These are phyloP conservation scores for Hemileccinum rubropunctum DNA, from an alignment of 768 basidiomycete genomes.

Conservation along the genomic window DNA sequence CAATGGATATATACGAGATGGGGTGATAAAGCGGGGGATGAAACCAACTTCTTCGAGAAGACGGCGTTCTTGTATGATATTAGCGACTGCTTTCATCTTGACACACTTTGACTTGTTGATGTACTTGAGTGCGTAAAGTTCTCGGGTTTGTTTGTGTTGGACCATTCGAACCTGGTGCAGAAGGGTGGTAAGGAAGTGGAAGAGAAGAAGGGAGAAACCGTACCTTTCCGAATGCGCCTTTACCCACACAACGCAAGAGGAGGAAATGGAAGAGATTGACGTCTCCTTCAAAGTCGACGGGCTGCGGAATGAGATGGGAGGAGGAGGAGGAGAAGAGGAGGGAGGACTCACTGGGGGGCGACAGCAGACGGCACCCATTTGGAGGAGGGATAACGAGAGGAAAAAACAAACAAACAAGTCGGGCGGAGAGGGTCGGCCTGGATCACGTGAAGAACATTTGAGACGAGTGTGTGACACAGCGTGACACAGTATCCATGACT, in stretches of 20 bases:
- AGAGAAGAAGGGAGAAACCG: background rate
- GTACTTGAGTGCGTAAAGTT: conserved; percentile 97
- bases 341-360: conserved; percentile 60
- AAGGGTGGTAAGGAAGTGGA: conserved; percentile 11
- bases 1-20: background rate
- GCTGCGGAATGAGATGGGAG: conserved; percentile 41
- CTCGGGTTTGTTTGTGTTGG: conserved; percentile 97
- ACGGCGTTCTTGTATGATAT: conserved; percentile 94
- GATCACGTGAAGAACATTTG: conserved; percentile 15
- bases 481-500: conserved; percentile 4
- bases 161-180: conserved; percentile 87
- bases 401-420: conserved; percentile 15
- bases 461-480: background rate
- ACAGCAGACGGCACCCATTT: conserved; percentile 85
- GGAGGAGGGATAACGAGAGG: conserved; percentile 1
- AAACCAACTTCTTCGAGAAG: conserved; percentile 85
- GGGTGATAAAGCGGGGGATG: background rate
- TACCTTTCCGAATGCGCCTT: conserved; percentile 98
- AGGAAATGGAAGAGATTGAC: conserved; percentile 97
- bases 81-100: conserved; percentile 97
- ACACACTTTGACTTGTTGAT: conserved; percentile 98
- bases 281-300: conserved; percentile 93
- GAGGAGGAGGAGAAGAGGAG: background rate
- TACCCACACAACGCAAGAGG: conserved; percentile 93
- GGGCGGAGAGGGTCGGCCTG: background rate